Evolutionary conservation across 768 basidiomycete genomes (phyloP), one percentile per base, ranked within the genome.

Genomic region (Rhizopogon vulgaris): DNA sequence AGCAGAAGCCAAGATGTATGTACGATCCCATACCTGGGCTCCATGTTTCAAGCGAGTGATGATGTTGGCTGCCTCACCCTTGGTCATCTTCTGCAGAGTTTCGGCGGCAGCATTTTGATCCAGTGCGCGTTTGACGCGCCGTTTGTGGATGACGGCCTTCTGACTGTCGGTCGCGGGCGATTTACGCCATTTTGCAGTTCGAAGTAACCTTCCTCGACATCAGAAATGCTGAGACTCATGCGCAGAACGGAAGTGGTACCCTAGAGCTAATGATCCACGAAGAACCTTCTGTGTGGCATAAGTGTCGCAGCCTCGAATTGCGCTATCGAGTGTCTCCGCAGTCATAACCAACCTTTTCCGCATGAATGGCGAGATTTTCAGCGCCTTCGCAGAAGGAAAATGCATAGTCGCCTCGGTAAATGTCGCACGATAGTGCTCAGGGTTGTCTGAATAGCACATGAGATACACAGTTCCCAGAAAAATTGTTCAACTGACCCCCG

Each of bases 41-140:
- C 90, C 90, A 60, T 92, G 84, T 62, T 80, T 85, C 51, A 89
- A 54, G 8, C 90, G 82, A 22, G 82, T 82, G 54, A 94, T 86
- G 41, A 92, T 82, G 56, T 84, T 83, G 0, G 84, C 85, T 27
- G 90, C 89, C 56, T 87, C 77, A 2, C 91, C 91, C 64, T 89
- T 91, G 1, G 80, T 90, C 58, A 94, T 60, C 0, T 52, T 67
- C 41, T 60, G 64, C 4, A 82, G 63, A 30, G 60, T 50, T 15
- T 62, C 61, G n/a, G 52, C 61, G 15, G 56, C 51, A 9, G 54
- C 48, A n/a, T 56, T 55, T 46, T 38, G 54, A 43, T 57, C 51
- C 51, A 62, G 41, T 46, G 57, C 55, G 56, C 72, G 53, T 38
- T 56, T 67, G 40, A 66, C 62, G 73, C 78, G 79, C 34, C 83